Conservation (phyloP, 2,329 filamentous ascomycete genomes). For the Exophiala xenobiotica region DNA sequence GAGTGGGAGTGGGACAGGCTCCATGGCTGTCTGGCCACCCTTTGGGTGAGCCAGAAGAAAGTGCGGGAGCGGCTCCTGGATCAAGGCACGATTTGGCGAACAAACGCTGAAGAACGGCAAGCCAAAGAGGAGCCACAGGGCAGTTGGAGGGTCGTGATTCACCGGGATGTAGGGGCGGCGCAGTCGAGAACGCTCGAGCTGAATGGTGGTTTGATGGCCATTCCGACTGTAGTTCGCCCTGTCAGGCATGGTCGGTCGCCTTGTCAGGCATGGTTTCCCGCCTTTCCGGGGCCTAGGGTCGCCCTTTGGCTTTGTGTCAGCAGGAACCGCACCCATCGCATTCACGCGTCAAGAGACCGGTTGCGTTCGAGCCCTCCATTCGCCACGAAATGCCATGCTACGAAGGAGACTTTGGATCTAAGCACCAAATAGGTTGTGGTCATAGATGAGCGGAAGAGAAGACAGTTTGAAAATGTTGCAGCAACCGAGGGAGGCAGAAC, state of each 20-base stretch:
- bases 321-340: conserved; percentile 9
- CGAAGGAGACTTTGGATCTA: not conserved
- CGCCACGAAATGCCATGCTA: not conserved
- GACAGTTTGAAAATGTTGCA: no score
- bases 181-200: conserved; percentile 6
- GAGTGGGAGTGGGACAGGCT: conserved; percentile 1
- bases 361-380: not conserved
- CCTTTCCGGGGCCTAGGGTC: conserved; percentile 20
- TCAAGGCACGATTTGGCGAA: conserved; percentile 21
- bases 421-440: no score
- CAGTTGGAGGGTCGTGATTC: conserved; percentile 4
- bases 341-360: conserved; percentile 7
- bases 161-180: conserved; percentile 4
- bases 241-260: no score
- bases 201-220: conserved; percentile 5
- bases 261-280: conserved; percentile 17
- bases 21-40: not conserved
- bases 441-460: no score
- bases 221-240: no score
- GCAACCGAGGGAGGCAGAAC: no score
- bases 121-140: conserved; percentile 9
- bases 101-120: conserved; percentile 7
- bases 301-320: conserved; percentile 19
- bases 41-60: conserved; percentile 5
- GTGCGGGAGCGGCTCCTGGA: conserved; percentile 14